These are phyloP conservation scores for Neoboletus brunneissimus DNA, from an alignment of 768 basidiomycete genomes.

Conservation along the genomic window DNA sequence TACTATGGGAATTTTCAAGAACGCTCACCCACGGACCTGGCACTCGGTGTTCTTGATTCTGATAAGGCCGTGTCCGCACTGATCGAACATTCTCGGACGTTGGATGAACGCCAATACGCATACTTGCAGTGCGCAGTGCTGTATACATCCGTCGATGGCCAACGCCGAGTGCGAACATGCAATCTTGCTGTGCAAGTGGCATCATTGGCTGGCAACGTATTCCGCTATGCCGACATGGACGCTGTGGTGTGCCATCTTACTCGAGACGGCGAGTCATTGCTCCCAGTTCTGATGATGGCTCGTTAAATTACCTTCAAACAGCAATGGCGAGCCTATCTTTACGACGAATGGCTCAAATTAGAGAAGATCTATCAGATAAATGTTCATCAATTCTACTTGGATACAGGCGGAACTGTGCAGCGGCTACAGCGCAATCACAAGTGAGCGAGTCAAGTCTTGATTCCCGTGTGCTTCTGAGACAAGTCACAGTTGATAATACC, in stretches of 20 bases:
- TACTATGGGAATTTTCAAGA: conserved; percentile 74
- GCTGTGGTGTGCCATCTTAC: conserved; percentile 69
- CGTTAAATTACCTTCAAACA: conserved; percentile 29
- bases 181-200: conserved; percentile 85
- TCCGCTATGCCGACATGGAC: conserved; percentile 89
- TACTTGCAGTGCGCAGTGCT: conserved; percentile 85
- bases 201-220: conserved; percentile 85
- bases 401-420: conserved; percentile 87
- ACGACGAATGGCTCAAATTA: conserved; percentile 66
- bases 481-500: conserved; percentile 80
- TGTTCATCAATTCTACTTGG: conserved; percentile 80
- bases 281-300: not conserved
- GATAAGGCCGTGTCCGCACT: conserved; percentile 75
- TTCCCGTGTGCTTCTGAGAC: conserved; percentile 7
- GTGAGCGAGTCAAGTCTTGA: conserved; percentile 39
- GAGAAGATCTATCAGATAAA: conserved; percentile 81
- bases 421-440: conserved; percentile 73
- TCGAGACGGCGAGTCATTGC: conserved; percentile 62
- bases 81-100: conserved; percentile 66
- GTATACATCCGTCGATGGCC: conserved; percentile 75
- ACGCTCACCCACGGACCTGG: conserved; percentile 66
- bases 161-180: conserved; percentile 78
- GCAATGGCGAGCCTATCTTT: conserved; percentile 64
- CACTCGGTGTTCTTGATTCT: conserved; percentile 76
- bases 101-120: conserved; percentile 71